phyloP scores from a whole-genome alignment of 177 flowering plant species.

The Telopea speciosissima region DNA sequence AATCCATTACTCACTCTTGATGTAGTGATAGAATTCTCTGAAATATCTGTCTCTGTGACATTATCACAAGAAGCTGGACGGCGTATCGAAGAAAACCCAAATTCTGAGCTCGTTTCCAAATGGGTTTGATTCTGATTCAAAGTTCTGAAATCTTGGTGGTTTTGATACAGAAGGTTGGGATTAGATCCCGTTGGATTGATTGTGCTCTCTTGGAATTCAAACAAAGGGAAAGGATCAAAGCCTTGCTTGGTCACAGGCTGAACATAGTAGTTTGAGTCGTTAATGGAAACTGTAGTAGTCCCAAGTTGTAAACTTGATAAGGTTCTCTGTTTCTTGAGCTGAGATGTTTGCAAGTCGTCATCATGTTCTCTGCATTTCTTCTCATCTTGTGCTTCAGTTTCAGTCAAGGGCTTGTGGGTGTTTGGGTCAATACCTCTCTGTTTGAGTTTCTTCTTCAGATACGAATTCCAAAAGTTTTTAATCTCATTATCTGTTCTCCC shows the following conservation, averaged over 20 bases:
- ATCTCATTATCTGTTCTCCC: slow-evolving; percentile 96
- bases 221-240: slow-evolving; percentile 32
- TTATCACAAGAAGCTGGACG: slow-evolving; percentile 37
- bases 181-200: slow-evolving; percentile 19
- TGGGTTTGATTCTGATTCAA: slow-evolving; percentile 22
- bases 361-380: slow-evolving; percentile 18
- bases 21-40: slow-evolving; percentile 29
- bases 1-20: slow-evolving; percentile 27
- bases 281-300: slow-evolving; percentile 19
- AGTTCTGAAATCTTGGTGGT: slow-evolving; percentile 14
- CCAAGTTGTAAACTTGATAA: slow-evolving; percentile 10
- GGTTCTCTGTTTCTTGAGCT: slow-evolving; percentile 13
- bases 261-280: slow-evolving; percentile 12
- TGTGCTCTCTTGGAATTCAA: slow-evolving; percentile 27
- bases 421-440: slow-evolving; percentile 82
- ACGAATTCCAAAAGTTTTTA: slow-evolving; percentile 87
- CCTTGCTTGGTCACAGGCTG: slow-evolving; percentile 26
- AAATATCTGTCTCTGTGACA: slow-evolving; percentile 33
- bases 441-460: slow-evolving; percentile 77
- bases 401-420: slow-evolving; percentile 61
- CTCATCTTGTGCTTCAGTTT: slow-evolving; percentile 23
- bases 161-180: slow-evolving; percentile 18
- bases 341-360: slow-evolving; percentile 14
- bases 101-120: slow-evolving; percentile 21
- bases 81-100: slow-evolving; percentile 40